These are phyloP conservation scores for Tylopilus sp. DNA, from an alignment of 768 basidiomycete genomes.

Conservation along the genomic window DNA sequence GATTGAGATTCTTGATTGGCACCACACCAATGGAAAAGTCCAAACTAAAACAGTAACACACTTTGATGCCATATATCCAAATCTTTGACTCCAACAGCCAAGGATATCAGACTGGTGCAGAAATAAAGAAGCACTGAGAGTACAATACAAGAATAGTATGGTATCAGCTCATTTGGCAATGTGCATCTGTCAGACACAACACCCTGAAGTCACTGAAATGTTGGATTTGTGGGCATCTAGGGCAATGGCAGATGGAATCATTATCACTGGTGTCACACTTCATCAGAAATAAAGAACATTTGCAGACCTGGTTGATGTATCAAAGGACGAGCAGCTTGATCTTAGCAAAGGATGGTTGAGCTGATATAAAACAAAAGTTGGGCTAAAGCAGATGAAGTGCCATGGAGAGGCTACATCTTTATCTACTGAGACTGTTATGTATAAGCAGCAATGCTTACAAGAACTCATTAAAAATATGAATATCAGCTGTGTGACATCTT, in stretches of 20 bases:
- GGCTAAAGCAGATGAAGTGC: neutral
- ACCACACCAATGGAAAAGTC: constrained; percentile 30
- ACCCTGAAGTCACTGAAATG: too few species aligned
- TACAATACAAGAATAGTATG: neutral
- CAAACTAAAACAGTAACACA: constrained; percentile 28
- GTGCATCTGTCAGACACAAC: too few species aligned
- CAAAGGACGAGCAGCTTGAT: too few species aligned
- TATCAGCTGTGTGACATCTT: neutral
- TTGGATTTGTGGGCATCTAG: too few species aligned
- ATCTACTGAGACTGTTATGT: neutral
- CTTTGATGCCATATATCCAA: neutral
- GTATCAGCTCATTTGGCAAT: neutral
- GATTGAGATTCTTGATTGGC: too few species aligned
- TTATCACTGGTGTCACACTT: neutral
- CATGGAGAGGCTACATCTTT: neutral
- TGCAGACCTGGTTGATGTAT: too few species aligned
- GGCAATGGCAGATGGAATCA: neutral
- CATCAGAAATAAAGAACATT: neutral
- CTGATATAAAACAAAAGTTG: neutral
- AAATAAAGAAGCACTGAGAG: neutral
- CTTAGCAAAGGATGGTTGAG: neutral
- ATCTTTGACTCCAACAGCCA: too few species aligned
- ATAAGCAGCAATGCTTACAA: neutral
- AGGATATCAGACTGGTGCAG: neutral
- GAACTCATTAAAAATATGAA: neutral